phyloP scores from a whole-genome alignment of 441 rosid genomes.

The Arabidopsis lyrata region DNA sequence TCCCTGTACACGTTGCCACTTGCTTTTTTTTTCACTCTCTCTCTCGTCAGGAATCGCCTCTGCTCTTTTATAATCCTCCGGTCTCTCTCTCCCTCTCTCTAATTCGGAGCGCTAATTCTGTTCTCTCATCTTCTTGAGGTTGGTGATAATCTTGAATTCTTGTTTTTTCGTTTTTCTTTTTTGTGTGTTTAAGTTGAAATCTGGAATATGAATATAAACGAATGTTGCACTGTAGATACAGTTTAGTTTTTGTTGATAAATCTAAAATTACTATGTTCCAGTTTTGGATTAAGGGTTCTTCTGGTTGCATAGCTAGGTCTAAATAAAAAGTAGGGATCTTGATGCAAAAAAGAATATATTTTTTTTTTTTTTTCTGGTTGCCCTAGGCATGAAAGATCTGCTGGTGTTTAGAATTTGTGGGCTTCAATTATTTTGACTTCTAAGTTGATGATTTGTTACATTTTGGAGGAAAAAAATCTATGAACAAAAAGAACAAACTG shows the following conservation, averaged over 20 bases:
- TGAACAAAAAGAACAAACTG: constrained; percentile 3
- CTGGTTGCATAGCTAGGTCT: neutral
- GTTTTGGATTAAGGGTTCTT: constrained; percentile 7
- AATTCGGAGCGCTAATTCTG: neutral
- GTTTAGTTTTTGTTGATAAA: constrained; percentile 10
- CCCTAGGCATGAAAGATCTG: constrained; percentile 1
- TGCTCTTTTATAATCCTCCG: neutral
- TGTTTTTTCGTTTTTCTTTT: neutral
- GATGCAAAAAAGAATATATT: constrained; percentile 6
- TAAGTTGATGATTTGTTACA: neutral
- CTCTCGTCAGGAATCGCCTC: constrained; percentile 20
- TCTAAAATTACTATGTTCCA: constrained; percentile 7
- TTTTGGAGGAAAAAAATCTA: neutral
- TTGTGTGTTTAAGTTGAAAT: constrained; percentile 6
- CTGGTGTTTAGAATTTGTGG: constrained; percentile 16
- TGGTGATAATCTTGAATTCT: constrained; percentile 19
- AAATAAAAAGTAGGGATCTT: constrained; percentile 9
- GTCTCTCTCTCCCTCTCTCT: neutral
- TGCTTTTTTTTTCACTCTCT: constrained; percentile 8
- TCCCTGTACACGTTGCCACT: constrained; percentile 18
- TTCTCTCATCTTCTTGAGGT: constrained; percentile 23
- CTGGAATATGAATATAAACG: neutral
- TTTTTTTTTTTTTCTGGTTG: neutral
- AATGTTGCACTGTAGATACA: neutral
- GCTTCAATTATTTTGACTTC: neutral